phyloP scores from a whole-genome alignment of 106 monocot genomes.

The Xerophyta viscosa region DNA sequence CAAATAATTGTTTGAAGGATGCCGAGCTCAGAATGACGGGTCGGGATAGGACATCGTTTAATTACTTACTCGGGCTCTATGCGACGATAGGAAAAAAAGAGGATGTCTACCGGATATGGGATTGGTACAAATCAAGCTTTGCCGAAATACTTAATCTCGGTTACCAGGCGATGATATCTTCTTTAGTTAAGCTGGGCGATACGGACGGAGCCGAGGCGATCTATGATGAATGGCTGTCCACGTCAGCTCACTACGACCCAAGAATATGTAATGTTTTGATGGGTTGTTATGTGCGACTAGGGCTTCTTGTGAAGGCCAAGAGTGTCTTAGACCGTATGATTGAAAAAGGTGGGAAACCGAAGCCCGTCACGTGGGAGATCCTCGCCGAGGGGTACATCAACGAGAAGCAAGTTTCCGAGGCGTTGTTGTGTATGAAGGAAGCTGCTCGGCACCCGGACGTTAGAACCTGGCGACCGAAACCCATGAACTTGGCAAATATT shows the following conservation, averaged over 20 bases:
- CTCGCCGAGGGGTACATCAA: constrained; percentile 57
- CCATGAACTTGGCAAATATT: constrained; percentile 35
- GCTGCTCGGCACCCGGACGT: constrained; percentile 29
- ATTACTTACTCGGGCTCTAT: constrained; percentile 73
- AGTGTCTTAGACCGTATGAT: constrained; percentile 39
- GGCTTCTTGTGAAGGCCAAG: constrained; percentile 44
- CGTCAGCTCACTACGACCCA: constrained; percentile 50
- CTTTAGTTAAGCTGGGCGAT: constrained; percentile 60
- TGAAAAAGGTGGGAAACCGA: constrained; percentile 70
- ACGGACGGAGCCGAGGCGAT: constrained; percentile 53
- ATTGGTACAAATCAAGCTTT: constrained; percentile 75
- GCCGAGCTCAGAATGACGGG: constrained; percentile 69
- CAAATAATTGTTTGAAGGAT: constrained; percentile 61
- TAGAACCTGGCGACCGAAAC: constrained; percentile 62
- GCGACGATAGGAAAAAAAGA: constrained; percentile 54
- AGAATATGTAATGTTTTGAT: constrained; percentile 65
- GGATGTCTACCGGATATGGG: constrained; percentile 84
- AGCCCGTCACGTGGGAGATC: constrained; percentile 67
- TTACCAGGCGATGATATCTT: constrained; percentile 67
- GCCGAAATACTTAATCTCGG: constrained; percentile 52
- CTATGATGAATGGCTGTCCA: constrained; percentile 70
- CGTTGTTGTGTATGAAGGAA: constrained; percentile 47
- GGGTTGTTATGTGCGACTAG: constrained; percentile 48
- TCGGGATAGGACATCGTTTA: constrained; percentile 56
- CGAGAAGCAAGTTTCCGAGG: constrained; percentile 33